Evolutionary conservation across 225 moss, liverwort and hornwort species (phyloP), one percentile per base, ranked within the genome.

Genomic region (Anthoceros angustus): DNA sequence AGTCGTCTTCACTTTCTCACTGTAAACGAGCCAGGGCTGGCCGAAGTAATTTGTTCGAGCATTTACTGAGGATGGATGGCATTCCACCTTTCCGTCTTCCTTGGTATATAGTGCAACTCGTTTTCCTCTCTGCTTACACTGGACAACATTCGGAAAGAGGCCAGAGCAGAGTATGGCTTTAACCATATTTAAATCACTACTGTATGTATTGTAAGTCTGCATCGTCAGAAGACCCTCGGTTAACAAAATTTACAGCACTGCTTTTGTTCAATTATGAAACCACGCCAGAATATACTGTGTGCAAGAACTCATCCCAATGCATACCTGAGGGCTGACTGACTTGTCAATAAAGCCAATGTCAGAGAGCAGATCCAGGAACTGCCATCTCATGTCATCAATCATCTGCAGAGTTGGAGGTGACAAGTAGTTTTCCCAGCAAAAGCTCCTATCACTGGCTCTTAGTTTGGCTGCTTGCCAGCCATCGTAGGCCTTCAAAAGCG

Each of bases 81-180:
- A 92, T 71, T 98, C 98, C 77, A 98, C 98, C 81, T 98, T 92
- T 69, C 98, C 98, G 71, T 98, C 98, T 76, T 98, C 98, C 74
- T 86, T 92, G 20, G 98, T 98, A 43, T 92, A 98, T 64, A 98
- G 92, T n/a, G 84, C 87, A 9, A 92, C 92, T 46, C 98, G 84
- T 70, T 87, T 92, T 20, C 98, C 98, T 41, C 86, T 89, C 45
- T 73, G 68, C 72, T 98, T 98, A 75, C 98, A 98, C 66, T 89
- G 98, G 25, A 92, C 98, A 42, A 98, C 92, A 74, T 84, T 98
- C 0, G 98, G 98, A 71, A 92, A 98, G 26, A 98, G 80, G 25
- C 98, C 98, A 62, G 92, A 86, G 71, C 98, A 98, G 42, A 98
- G 46, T 8, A 98, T 85, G 42, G 98, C 98, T 73, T 88, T 81